Evolutionary conservation across 1,284 basidiomycete genomes (phyloP), one percentile per base, ranked within the genome.

Genomic region (Polyporus tsugae): DNA sequence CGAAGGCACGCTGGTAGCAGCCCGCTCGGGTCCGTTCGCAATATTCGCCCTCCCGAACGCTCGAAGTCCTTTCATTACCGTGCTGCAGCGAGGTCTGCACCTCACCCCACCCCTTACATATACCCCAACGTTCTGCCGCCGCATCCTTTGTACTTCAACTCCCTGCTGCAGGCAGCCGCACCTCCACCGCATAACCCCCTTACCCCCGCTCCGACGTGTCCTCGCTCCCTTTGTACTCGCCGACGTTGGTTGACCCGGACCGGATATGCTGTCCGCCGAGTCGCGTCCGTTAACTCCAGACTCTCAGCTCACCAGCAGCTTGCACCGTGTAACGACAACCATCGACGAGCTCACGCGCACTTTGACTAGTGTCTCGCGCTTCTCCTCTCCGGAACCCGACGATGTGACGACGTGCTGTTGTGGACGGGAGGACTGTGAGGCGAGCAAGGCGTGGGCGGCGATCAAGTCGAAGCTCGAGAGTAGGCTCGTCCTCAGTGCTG

Each of bases 401-500:
- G 79, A 82, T 38, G 73, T 80, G 5, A 25, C 61, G 13, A 80
- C 77, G 9, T 94, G 93, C 69, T 94, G 92, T 75, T 94, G 93
- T 77, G 86, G 84, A 49, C 82, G 79, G 64, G 87, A 89, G 59
- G 85, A 88, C 9, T 94, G 92, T 76, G 87, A 90, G 71, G 85
- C 88, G 65, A 81, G 85, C 62, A 84, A 79, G 77, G 80, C 86
- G n/a, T 95, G 93, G 89, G 72, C 85, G n/a, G 84, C 83, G 52
- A 81, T 88, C 67, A 92, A 91, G 80, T 83, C 87, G 60, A 88
- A 89, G 78, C 81, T 95, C 35, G 93, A 95, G 79, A 90, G 86
- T 70, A 84, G 92, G 71, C 83, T 96, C 70, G 88, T 92, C 67
- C 84, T 96, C 58, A 95, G 94, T 79, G 95, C 94, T 77, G 94